These are phyloP conservation scores for Cystofilobasidium bisporidii DNA, from an alignment of 768 basidiomycete species.

Conservation along the genomic window DNA sequence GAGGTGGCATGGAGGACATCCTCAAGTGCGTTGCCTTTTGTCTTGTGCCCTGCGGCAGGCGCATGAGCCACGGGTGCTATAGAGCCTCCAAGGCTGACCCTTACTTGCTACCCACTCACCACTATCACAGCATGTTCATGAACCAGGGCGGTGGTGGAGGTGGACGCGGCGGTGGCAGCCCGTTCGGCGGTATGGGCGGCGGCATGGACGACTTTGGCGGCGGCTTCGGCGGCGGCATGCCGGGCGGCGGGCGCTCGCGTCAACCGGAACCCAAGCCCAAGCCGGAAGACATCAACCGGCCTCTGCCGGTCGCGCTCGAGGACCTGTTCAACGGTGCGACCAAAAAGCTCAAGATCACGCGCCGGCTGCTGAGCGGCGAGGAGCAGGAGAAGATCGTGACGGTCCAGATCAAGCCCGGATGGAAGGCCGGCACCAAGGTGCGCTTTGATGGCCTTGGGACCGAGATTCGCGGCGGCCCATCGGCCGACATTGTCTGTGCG, in stretches of 20 bases:
- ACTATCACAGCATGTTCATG: conserved; percentile 22
- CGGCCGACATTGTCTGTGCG: conserved; percentile 60
- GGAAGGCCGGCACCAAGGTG: conserved; percentile 94
- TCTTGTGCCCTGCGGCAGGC: no score
- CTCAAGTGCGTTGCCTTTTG: conserved; percentile 58
- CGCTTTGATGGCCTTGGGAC: conserved; percentile 40
- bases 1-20: conserved; percentile 56
- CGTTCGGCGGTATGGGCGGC: conserved; percentile 37
- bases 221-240: conserved; percentile 14
- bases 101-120: no score
- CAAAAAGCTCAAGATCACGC: conserved; percentile 79
- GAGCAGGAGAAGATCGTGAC: conserved; percentile 71
- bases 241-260: conserved; percentile 28
- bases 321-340: conserved; percentile 71
- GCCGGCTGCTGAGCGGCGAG: conserved; percentile 58
- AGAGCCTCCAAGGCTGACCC: no score
- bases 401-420: conserved; percentile 57
- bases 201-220: conserved; percentile 15
- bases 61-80: no score
- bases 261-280: conserved; percentile 42
- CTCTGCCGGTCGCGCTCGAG: conserved; percentile 72
- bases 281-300: conserved; percentile 56
- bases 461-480: conserved; percentile 17
- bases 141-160: conserved; percentile 46
- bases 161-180: conserved; percentile 35